Conservation (phyloP, 1,139 yeast species). For the Candida buenavistaensis region DNA sequence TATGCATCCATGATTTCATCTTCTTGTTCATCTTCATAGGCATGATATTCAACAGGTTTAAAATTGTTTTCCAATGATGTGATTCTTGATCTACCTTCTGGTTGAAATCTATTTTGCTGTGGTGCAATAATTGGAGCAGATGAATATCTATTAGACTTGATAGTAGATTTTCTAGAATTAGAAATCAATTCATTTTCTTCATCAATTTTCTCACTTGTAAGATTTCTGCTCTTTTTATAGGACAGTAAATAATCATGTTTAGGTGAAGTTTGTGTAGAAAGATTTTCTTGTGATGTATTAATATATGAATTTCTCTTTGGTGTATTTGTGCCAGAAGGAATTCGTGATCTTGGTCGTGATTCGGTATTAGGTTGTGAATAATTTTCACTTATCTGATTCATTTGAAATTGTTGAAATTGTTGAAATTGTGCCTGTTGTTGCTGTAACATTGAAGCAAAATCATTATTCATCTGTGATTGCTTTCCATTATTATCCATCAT, state of each 20-base stretch:
- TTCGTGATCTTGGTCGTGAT: not conserved
- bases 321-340: not conserved
- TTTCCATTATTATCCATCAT: slow-evolving; percentile 6
- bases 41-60: slow-evolving; percentile 20
- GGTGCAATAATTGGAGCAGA: slow-evolving; percentile 30
- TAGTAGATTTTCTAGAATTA: slow-evolving; percentile 33
- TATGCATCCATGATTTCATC: slow-evolving; percentile 8
- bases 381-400: slow-evolving; percentile 3
- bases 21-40: slow-evolving; percentile 14
- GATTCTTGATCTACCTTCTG: slow-evolving; percentile 15
- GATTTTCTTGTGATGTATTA: slow-evolving; percentile 1
- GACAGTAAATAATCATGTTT: slow-evolving; percentile 14
- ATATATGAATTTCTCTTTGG: not conserved
- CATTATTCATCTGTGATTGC: not conserved
- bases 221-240: slow-evolving; percentile 13
- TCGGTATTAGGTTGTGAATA: slow-evolving; percentile 1
- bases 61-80: slow-evolving; percentile 29
- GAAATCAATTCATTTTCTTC: slow-evolving; percentile 25
- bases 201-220: slow-evolving; percentile 5
- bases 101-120: slow-evolving; percentile 1
- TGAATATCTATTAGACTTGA: slow-evolving; percentile 38
- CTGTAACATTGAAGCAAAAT: slow-evolving; percentile 3
- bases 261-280: slow-evolving; percentile 1
- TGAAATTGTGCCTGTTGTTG: slow-evolving; percentile 8
- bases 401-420: slow-evolving; percentile 2